Evolutionary conservation across 345 rosid species (phyloP).

Genomic region (Alliaria petiolata): DNA sequence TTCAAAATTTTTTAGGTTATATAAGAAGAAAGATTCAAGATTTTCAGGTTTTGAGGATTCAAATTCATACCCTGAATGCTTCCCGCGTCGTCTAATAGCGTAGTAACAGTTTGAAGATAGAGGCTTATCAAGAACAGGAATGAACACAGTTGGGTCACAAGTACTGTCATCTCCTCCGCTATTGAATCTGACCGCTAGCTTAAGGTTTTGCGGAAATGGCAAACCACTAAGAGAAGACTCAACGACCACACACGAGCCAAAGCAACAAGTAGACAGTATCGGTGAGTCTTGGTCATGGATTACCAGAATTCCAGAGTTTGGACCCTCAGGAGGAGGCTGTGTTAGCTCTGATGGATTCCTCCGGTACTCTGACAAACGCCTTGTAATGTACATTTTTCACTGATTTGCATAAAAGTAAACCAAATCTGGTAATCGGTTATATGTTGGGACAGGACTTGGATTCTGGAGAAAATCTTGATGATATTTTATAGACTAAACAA

Average conservation of each 20-base stretch:
- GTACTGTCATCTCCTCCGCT: conserved; percentile 2
- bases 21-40: background rate
- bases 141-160: conserved; percentile 24
- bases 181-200: conserved; percentile 1
- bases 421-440: too few species aligned
- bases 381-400: conserved; percentile 19
- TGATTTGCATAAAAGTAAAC: background rate
- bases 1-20: background rate
- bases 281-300: conserved; percentile 50
- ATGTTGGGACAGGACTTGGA: background rate
- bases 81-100: conserved; percentile 25
- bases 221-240: background rate
- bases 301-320: conserved; percentile 47
- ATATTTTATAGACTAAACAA: background rate
- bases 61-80: conserved; percentile 30
- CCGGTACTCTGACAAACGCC: conserved; percentile 41
- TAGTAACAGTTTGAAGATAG: conserved; percentile 45
- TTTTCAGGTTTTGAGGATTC: too few species aligned
- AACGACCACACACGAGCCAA: conserved; percentile 21
- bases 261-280: conserved; percentile 31
- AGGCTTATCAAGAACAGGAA: conserved; percentile 51
- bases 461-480: background rate
- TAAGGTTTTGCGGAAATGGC: conserved; percentile 51
- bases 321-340: conserved; percentile 44
- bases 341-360: conserved; percentile 35